These are phyloP conservation scores for Yamadazyma kitorensis DNA, from an alignment of 805 yeast species.

Conservation along the genomic window DNA sequence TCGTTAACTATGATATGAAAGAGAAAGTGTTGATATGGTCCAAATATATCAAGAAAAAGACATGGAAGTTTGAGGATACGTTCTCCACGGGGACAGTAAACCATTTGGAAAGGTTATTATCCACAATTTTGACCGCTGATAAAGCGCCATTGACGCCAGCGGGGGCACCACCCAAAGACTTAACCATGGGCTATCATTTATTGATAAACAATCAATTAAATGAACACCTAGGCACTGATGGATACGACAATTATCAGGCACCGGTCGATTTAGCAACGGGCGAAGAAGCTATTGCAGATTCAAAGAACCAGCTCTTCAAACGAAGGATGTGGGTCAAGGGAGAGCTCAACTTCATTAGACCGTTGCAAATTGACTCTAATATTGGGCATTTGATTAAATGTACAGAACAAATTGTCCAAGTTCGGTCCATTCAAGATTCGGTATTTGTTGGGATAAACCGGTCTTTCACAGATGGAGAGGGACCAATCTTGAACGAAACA, in stretches of 20 bases:
- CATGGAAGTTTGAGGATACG: conserved; percentile 21
- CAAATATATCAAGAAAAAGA: conserved; percentile 12
- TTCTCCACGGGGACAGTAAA: conserved; percentile 18
- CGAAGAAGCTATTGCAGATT: no score
- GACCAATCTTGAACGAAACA: conserved; percentile 42
- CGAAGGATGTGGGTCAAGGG: conserved; percentile 86
- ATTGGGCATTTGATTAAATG: conserved; percentile 40
- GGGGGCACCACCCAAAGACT: not conserved
- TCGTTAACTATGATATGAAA: conserved; percentile 5
- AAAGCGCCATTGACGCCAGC: not conserved
- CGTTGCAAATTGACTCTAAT: conserved; percentile 26
- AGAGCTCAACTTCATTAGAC: conserved; percentile 38
- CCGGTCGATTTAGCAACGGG: conserved; percentile 34
- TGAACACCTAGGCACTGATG: conserved; percentile 57
- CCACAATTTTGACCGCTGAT: conserved; percentile 13
- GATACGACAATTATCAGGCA: conserved; percentile 77
- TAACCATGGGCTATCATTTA: conserved; percentile 55
- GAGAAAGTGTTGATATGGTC: conserved; percentile 17
- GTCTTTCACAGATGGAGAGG: conserved; percentile 1
- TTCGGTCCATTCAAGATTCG: conserved; percentile 33
- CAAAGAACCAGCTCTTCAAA: conserved; percentile 30
- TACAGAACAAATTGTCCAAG: conserved; percentile 48
- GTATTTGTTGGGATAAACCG: conserved; percentile 51
- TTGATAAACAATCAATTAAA: conserved; percentile 63
- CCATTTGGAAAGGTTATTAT: conserved; percentile 17